phyloP scores from a whole-genome alignment of 768 basidiomycete species.

The Cystoderma amianthinum region DNA sequence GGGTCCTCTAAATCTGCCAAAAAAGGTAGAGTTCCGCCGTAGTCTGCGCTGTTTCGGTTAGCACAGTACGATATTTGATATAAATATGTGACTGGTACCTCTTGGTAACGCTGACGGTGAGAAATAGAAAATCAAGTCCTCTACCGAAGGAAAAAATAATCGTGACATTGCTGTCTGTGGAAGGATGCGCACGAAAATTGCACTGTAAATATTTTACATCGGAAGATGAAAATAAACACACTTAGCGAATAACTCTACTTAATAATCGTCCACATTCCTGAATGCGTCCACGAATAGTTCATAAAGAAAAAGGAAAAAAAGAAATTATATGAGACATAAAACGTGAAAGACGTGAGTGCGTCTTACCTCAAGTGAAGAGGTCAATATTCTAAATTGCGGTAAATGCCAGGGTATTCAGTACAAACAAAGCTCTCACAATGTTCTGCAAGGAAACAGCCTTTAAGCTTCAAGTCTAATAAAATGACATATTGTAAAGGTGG shows the following conservation, averaged over 20 bases:
- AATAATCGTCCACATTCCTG: conserved; percentile 57
- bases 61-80: conserved; percentile 10
- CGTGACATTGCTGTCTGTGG: conserved; percentile 53
- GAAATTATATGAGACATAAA: too few relatives aligned
- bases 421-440: conserved; percentile 32
- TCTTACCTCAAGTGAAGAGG: conserved; percentile 55
- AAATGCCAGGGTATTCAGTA: conserved; percentile 6
- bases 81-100: conserved; percentile 31
- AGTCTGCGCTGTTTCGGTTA: conserved; percentile 40
- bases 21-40: conserved; percentile 54
- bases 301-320: conserved; percentile 59
- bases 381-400: conserved; percentile 53
- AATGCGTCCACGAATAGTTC: conserved; percentile 72
- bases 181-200: conserved; percentile 52
- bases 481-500: conserved; percentile 61
- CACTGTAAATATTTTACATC: conserved; percentile 4
- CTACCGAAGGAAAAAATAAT: conserved; percentile 57
- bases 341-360: too few relatives aligned
- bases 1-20: conserved; percentile 46
- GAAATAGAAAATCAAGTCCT: conserved; percentile 52
- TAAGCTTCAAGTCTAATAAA: conserved; percentile 62
- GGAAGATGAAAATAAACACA: neutral
- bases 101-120: conserved; percentile 45
- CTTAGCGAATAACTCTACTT: conserved; percentile 37
- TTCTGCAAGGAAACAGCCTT: conserved; percentile 46